Conservation (phyloP, 148 eudicot genomes). For the Silene uniflora region DNA sequence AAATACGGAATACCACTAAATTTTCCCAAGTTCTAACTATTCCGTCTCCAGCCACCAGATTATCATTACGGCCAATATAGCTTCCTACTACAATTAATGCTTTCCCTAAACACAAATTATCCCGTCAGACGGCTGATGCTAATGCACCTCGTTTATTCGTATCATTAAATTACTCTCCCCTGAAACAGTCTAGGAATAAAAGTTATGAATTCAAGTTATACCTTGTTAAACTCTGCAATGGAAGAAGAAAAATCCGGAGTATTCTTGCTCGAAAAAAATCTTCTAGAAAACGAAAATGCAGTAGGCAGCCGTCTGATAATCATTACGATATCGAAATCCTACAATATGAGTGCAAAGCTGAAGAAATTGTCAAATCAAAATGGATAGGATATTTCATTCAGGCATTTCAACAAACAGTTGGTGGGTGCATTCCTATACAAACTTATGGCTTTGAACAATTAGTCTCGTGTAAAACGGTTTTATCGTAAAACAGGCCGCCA, state of each 20-base stretch:
- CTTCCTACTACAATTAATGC: too few species aligned
- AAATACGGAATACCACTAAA: too few species aligned
- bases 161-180: too few species aligned
- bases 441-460: too few species aligned
- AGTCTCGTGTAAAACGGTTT: neutral
- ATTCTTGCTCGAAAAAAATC: conserved; percentile 29
- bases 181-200: too few species aligned
- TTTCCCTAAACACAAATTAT: too few species aligned
- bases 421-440: neutral
- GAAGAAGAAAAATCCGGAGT: conserved; percentile 42
- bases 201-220: neutral
- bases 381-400: neutral
- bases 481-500: neutral
- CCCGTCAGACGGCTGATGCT: too few species aligned
- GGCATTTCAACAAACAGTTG: conserved; percentile 3
- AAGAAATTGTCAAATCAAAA: neutral
- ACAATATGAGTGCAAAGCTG: neutral
- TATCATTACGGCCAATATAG: too few species aligned
- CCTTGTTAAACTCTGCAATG: conserved; percentile 81
- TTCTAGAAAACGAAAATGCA: neutral
- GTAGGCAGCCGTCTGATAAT: neutral
- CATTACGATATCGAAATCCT: neutral
- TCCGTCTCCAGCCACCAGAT: too few species aligned
- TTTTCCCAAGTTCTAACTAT: too few species aligned
- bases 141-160: too few species aligned